Base-by-base conservation (phyloP, 148 eudicot genomes). In the Dianthus caryophyllus region DNA sequence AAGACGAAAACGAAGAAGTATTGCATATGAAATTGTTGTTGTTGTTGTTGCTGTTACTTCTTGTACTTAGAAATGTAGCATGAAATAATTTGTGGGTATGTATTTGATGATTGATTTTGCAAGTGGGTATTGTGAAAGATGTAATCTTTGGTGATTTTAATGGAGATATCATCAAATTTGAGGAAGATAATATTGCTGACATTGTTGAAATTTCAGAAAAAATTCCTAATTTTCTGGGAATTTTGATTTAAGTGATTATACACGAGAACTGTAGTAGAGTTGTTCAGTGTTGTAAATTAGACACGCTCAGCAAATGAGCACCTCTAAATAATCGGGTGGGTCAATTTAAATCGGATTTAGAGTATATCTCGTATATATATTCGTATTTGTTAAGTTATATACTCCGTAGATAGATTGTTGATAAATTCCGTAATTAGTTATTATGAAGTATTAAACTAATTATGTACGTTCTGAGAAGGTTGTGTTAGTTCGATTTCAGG, bases 161-260 rank as follows among this genome's bases (percentile, higher is more conserved):
- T 31, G 70, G 61, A 21, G 70, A 39, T 56, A 75, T 21, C 27
- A 50, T 65, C 59, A 66, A 65, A 41, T 65, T 76, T 51, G 65
- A 50, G 38, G 48, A 22, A 38, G 60, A 75, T 9, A 58, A 10
- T 38, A 24, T 38, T 20, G 74, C 41, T 65, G 74, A 56, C 74
- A 66, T 70, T 20, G 18, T 8, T 65, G 29, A 18, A 16, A 18
- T 9, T 51, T 41, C 1, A 1, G 12, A 9, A 41, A 41, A 41
- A 41, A 41, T 41, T 3, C 5, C 8, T 8, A 41, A 9, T 41
- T 41, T 69, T 46, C 7, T 13, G 66, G 58, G 16, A 1, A 47
- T 2, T 49, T 50, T 59, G 31, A 16, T 9, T 60, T 61, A 4
- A 2, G 22, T 21, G 4, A 7, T 33, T 33, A 2, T 33, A 33